A percentile compares a stretch with the other conserved stretches of the same genome.
Conservation (phyloP, 495 filamentous ascomycete species). For the Apodospora peruviana region DNA sequence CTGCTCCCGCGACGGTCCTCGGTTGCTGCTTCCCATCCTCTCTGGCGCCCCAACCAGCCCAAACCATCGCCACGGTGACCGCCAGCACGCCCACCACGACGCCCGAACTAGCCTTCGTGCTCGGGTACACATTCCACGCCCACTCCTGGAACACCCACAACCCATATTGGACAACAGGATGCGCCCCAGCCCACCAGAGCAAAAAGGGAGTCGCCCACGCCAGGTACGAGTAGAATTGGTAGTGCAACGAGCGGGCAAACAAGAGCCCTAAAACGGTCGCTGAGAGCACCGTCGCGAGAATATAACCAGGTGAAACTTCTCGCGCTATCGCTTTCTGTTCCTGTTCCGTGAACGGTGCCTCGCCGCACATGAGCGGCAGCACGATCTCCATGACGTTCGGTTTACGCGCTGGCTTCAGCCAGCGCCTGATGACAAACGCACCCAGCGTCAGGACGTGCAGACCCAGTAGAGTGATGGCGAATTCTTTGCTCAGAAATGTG, state of each 20-base stretch:
- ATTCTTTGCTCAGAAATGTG: conserved; percentile 67
- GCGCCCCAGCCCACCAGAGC: conserved; percentile 73
- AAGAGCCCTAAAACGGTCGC: conserved; percentile 81
- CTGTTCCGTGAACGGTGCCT: conserved; percentile 46
- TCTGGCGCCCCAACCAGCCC: conserved; percentile 56
- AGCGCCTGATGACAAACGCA: conserved; percentile 51
- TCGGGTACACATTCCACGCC: conserved; percentile 97
- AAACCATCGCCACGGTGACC: conserved; percentile 56
- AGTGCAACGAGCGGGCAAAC: conserved; percentile 87
- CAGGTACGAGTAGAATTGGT: conserved; percentile 94
- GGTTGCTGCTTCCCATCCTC: conserved; percentile 34
- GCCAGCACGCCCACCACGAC: conserved; percentile 69
- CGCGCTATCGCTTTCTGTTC: conserved; percentile 50
- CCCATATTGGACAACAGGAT: conserved; percentile 63
- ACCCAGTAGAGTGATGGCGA: conserved; percentile 62
- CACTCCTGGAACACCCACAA: conserved; percentile 86
- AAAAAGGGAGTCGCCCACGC: conserved; percentile 90
- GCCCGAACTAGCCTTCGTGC: conserved; percentile 70
- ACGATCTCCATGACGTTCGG: conserved; percentile 42
- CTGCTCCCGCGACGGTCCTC: conserved; percentile 9
- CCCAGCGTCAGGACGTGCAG: conserved; percentile 62
- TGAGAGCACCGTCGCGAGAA: conserved; percentile 72
- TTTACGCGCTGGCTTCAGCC: conserved; percentile 42
- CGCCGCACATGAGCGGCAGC: conserved; percentile 44
- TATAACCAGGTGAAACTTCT: conserved; percentile 64